Evolutionary conservation across 768 basidiomycete species (phyloP).

Genomic region (Stropharia rugosoannulata): DNA sequence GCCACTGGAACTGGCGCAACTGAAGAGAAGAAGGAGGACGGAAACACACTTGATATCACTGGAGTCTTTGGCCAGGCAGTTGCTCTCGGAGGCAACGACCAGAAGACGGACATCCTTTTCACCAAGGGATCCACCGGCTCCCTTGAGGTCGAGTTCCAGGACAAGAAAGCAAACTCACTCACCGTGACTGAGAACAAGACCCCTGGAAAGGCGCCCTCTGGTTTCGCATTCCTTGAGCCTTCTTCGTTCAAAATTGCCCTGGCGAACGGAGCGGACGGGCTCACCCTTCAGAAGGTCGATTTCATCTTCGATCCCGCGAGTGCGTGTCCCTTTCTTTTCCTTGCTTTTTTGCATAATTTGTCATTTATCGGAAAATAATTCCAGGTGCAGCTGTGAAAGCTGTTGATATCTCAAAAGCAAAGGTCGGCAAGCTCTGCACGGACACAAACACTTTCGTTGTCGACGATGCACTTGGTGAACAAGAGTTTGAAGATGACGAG

Average conservation of each 20-base stretch:
- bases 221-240: slow-evolving; percentile 10
- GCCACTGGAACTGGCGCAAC: neutral
- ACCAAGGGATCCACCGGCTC: slow-evolving; percentile 5
- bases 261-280: neutral
- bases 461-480: slow-evolving; percentile 8
- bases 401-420: slow-evolving; percentile 10
- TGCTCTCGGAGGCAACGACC: slow-evolving; percentile 8
- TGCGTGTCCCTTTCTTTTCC: neutral
- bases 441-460: slow-evolving; percentile 13
- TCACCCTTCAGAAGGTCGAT: slow-evolving; percentile 12
- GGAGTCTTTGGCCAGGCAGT: slow-evolving; percentile 5
- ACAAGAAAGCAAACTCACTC: slow-evolving; percentile 9
- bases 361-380: neutral
- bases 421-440: slow-evolving; percentile 11
- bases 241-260: slow-evolving; percentile 9
- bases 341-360: no score
- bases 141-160: slow-evolving; percentile 13
- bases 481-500: slow-evolving; percentile 13
- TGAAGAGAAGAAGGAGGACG: neutral
- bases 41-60: neutral
- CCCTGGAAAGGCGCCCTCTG: slow-evolving; percentile 8
- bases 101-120: slow-evolving; percentile 10
- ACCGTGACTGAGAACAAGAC: slow-evolving; percentile 13
- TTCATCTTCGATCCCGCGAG: slow-evolving; percentile 9
- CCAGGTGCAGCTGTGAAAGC: slow-evolving; percentile 2